phyloP scores from a whole-genome alignment of 345 rosid species.

The Iberis pinnata region DNA sequence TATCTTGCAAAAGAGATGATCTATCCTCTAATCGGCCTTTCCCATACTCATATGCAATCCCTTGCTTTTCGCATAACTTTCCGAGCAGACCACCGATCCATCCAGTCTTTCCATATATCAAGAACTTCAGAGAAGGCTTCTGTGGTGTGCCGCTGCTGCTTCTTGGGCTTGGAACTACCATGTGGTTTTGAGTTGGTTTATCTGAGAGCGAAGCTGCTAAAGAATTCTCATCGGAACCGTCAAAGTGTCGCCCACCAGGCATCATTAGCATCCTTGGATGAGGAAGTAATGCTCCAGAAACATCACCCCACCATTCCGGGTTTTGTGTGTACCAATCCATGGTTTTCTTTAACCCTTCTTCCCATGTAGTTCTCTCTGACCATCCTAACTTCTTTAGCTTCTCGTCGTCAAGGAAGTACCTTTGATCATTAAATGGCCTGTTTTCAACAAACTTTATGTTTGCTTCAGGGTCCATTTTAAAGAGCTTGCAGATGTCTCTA shows the following conservation, averaged over 20 bases:
- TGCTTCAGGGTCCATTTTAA: slow-evolving; percentile 52
- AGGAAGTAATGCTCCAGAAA: slow-evolving; percentile 83
- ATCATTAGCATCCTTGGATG: slow-evolving; percentile 92
- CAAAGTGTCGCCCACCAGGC: slow-evolving; percentile 87
- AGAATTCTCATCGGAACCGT: slow-evolving; percentile 53
- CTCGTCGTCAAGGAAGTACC: slow-evolving; percentile 83
- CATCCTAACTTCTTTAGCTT: slow-evolving; percentile 73
- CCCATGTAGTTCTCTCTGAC: slow-evolving; percentile 74
- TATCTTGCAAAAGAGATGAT: slow-evolving; percentile 49
- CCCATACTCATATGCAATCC: slow-evolving; percentile 59
- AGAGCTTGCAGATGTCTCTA: slow-evolving; percentile 62
- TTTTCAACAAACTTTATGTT: slow-evolving; percentile 73
- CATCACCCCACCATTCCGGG: slow-evolving; percentile 98
- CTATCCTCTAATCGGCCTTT: slow-evolving; percentile 67
- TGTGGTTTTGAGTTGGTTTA: slow-evolving; percentile 42
- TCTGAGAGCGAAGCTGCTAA: slow-evolving; percentile 27
- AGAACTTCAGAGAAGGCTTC: slow-evolving; percentile 50
- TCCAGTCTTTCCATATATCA: slow-evolving; percentile 70
- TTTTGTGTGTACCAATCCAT: slow-evolving; percentile 76
- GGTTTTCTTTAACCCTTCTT: slow-evolving; percentile 79
- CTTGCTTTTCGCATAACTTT: slow-evolving; percentile 63
- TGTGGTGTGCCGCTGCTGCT: slow-evolving; percentile 25
- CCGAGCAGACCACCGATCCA: slow-evolving; percentile 79
- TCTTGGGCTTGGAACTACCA: slow-evolving; percentile 58
- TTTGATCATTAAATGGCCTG: slow-evolving; percentile 84